Evolutionary conservation across 2,329 filamentous ascomycete species (phyloP).

Genomic region (Trichoderma oligosporum): DNA sequence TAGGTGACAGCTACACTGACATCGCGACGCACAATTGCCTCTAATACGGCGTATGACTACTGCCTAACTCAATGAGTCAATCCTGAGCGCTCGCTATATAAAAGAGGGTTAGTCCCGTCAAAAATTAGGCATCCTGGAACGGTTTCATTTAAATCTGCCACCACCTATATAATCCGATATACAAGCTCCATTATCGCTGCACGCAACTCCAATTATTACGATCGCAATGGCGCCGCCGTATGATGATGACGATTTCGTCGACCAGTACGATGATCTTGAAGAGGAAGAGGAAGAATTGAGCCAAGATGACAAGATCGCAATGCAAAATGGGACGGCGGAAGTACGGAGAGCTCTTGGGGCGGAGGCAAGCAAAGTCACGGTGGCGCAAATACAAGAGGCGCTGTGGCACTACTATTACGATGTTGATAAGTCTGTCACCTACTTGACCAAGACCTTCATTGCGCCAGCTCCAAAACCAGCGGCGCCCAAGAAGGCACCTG

Average conservation of each 20-base stretch:
- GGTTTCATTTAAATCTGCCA: not conserved
- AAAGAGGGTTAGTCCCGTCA: not conserved
- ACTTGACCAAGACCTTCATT: slow-evolving; percentile 65
- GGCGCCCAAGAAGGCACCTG: slow-evolving; percentile 39
- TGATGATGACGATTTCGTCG: slow-evolving; percentile 45
- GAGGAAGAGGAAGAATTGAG: slow-evolving; percentile 46
- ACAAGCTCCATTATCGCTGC: not conserved
- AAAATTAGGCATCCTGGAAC: not conserved
- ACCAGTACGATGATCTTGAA: slow-evolving; percentile 48
- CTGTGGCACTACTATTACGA: slow-evolving; percentile 98
- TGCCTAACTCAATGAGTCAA: slow-evolving; percentile 15
- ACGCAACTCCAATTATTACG: not conserved
- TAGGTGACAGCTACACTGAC: not conserved
- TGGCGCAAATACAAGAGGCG: slow-evolving; percentile 74
- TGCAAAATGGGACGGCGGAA: slow-evolving; percentile 63
- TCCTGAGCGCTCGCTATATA: slow-evolving; percentile 2
- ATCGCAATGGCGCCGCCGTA: slow-evolving; percentile 32
- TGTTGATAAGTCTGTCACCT: slow-evolving; percentile 76
- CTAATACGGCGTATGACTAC: not conserved
- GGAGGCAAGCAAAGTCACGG: slow-evolving; percentile 53
- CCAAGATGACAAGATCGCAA: slow-evolving; percentile 45
- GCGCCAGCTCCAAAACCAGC: slow-evolving; percentile 32
- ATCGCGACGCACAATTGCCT: not conserved
- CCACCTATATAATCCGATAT: not conserved
- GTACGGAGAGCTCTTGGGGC: slow-evolving; percentile 64